Base-by-base conservation (phyloP, 1,139 yeast species). In the Yamadazyma triangularis region DNA sequence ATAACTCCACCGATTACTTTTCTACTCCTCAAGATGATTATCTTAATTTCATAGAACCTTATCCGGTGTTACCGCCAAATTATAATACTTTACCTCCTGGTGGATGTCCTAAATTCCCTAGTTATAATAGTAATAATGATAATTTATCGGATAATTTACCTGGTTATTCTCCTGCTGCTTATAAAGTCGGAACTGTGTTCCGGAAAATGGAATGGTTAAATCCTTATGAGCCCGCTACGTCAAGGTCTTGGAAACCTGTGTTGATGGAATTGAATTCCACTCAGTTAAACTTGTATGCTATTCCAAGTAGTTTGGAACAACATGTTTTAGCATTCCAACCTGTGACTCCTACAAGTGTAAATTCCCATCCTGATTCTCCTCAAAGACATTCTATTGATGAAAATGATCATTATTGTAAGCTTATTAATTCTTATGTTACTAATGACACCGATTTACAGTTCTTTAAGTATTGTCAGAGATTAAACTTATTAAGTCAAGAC, bases 231-330 rank as follows among this genome's bases (percentile, higher is more conserved):
- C 65, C 77, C 4, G 68, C 85, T 0, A 67, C 77, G 1, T 53
- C 67, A 8, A 56, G 87, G 41, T 67, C 72, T n/a, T 82, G 91
- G 91, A 75, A 65, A 45, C 63, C 69, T 30, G 64, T 67, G 20
- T 61, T 83, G 6, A 60, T 81, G 57, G 91, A 83, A 47, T 56
- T 83, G 22, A 83, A 83, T 55, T 78, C 86, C 2, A 83, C 91
- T 1, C 91, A 83, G 55, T 51, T 83, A 23, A 83, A 82, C 51
- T 63, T 83, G 31, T 82, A 82, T 49, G 39, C 45, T 8, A 53
- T 68, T 4, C 73, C 73, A 1, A 47, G 48, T 24, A 45, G 51
- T 31, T 30, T 68, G 34, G 70, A 64, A 41, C 38, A 52, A 47
- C 48, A 51, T 27, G 18, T 64, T 4, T 25, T 58, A 18, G 33